Evolutionary conservation across 2,329 filamentous ascomycete species (phyloP), one percentile per base, ranked within the genome.

Genomic region (Metarhizium guizhouense): DNA sequence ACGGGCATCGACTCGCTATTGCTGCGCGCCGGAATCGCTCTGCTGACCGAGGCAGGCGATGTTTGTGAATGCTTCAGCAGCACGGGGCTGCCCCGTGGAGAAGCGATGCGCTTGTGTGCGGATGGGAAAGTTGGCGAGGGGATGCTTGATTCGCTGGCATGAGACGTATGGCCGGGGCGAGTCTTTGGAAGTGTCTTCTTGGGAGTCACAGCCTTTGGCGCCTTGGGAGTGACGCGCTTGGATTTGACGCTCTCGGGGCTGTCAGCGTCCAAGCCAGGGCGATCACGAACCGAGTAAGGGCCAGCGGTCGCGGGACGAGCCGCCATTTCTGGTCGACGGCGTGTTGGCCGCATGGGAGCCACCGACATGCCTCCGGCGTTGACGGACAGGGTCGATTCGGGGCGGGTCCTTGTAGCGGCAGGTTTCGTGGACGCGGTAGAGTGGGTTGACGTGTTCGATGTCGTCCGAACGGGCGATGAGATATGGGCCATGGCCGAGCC

Each of bases 401-500:
- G 69, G 10, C 72, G 74, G 43, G 73, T 67, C 58, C 75, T 72
- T 25, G 63, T 64, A 30, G 67, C 69, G 14, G 73, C 60, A 10
- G 74, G 61, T 42, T 72, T 68, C 36, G 71, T 58, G 8, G 67
- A 47, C 11, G 67, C 54, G 13, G 60, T 58, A 1, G 63, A 55
- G 2, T 67, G n/a, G 66, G 58, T 47, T 6, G 75, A 72, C 6
- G 70, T 60, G 51, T 63, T 63, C 4, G 77, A 74, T 6, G 67
- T 67, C 1, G 67, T 68, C 47, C 77, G 74, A 45, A 74, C 72
- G 1, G 81, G 80, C 4, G 57, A 56, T 3, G 82, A 81, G 56
- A 85, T 77, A 43, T 80, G 74, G 13, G 83, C 77, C 83, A 86
- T 85, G 54, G 83, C 82, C 38, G 83, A 86, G 10, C 81, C 83